Evolutionary conservation across 139 green algal species (phyloP).

Genomic region (Chlamydomonas incerta): DNA sequence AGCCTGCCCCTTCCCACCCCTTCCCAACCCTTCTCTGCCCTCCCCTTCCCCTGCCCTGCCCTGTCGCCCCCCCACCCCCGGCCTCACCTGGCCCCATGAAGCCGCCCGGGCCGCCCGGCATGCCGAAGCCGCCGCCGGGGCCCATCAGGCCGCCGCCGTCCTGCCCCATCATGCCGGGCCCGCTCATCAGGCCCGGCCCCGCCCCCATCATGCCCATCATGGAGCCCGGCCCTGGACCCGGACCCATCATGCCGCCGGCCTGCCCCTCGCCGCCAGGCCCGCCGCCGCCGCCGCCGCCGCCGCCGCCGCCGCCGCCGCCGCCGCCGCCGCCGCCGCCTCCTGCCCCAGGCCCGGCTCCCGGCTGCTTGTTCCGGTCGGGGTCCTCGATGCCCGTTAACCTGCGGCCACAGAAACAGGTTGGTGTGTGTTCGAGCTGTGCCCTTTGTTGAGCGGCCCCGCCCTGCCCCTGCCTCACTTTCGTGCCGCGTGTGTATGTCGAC

Average conservation of each 20-base stretch:
- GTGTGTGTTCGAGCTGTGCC: too few species aligned
- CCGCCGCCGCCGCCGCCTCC: background rate
- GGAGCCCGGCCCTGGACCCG: background rate
- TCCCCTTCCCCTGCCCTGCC: too few species aligned
- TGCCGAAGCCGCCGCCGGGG: background rate
- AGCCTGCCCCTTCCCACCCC: too few species aligned
- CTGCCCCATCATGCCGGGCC: slow-evolving; percentile 5
- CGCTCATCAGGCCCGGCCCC: background rate
- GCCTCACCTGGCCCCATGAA: background rate
- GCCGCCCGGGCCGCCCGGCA: background rate
- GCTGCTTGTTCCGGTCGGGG: slow-evolving; percentile 4
- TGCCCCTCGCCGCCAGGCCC: background rate
- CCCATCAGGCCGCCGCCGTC: background rate
- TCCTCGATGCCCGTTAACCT: slow-evolving; percentile 37
- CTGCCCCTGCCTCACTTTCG: too few species aligned
- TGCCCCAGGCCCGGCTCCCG: background rate
- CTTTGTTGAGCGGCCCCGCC: too few species aligned
- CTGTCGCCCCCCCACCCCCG: too few species aligned
- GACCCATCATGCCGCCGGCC: too few species aligned
- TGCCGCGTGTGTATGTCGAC: too few species aligned
- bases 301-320: background rate
- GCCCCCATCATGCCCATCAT: background rate
- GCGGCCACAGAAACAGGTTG: background rate
- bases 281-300: background rate
- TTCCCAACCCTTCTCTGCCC: too few species aligned